Evolutionary conservation across 139 green algal genomes (phyloP).

Genomic region (Microglena sp.): DNA sequence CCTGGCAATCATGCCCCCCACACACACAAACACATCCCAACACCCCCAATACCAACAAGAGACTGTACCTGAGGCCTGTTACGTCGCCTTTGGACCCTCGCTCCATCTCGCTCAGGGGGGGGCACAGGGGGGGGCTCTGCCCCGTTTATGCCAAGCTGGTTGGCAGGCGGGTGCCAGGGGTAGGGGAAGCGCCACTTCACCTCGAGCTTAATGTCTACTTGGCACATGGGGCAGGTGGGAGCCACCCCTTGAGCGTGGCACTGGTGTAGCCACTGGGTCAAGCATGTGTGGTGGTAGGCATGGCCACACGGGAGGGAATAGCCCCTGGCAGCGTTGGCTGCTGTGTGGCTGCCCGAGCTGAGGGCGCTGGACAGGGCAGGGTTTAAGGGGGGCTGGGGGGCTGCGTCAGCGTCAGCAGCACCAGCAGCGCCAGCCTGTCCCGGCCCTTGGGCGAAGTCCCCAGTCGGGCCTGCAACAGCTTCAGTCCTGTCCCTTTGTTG

Average conservation of each 20-base stretch:
- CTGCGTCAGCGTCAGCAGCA: background rate
- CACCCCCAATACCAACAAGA: background rate
- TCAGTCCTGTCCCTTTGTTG: no score
- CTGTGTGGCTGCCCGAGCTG: no score
- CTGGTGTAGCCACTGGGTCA: constrained; percentile 69
- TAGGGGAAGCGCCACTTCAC: constrained; percentile 23
- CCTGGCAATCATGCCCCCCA: background rate
- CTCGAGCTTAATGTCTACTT: constrained; percentile 48
- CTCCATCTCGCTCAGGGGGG: background rate
- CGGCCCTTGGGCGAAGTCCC: background rate
- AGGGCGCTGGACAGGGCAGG: background rate
- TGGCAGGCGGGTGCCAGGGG: background rate
- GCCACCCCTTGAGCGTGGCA: constrained; percentile 38
- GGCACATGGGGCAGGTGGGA: constrained; percentile 72
- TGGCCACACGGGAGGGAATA: constrained; percentile 58
- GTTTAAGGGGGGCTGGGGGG: background rate
- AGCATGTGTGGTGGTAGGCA: constrained; percentile 64
- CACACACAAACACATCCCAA: background rate
- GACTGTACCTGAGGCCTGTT: no score
- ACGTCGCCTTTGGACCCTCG: background rate
- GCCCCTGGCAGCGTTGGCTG: constrained; percentile 1
- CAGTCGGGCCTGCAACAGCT: no score
- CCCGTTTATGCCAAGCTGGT: background rate
- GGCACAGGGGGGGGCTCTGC: background rate
- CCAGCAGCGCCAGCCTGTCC: background rate